Evolutionary conservation across 495 filamentous ascomycete species (phyloP).

Genomic region (Neurospora sp.): DNA sequence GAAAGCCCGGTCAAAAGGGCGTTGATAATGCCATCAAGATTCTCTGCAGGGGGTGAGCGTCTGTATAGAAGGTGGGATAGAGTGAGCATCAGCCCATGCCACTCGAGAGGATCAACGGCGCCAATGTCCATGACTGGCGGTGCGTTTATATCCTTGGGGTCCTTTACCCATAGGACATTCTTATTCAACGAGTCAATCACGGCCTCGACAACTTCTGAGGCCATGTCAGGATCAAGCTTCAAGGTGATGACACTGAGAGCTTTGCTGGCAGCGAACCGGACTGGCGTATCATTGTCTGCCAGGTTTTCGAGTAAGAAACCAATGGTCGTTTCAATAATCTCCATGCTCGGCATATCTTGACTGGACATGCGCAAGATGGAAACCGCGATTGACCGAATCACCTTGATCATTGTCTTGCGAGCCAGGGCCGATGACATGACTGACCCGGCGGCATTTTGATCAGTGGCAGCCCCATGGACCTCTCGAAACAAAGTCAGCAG

Average conservation of each 20-base stretch:
- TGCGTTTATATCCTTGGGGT: conserved; percentile 19
- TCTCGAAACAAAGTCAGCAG: conserved; percentile 36
- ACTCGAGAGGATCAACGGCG: conserved; percentile 67
- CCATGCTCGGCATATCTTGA: conserved; percentile 36
- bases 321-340: conserved; percentile 64
- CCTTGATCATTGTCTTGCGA: conserved; percentile 73
- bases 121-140: conserved; percentile 50
- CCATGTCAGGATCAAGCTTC: conserved; percentile 70
- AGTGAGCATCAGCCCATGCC: conserved; percentile 87
- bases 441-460: conserved; percentile 27
- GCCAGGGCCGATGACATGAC: conserved; percentile 63
- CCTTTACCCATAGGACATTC: conserved; percentile 57
- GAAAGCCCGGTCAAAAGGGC: conserved; percentile 62
- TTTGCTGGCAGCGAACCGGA: conserved; percentile 85
- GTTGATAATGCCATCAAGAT: conserved; percentile 59
- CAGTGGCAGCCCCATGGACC: conserved; percentile 33
- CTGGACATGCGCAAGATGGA: conserved; percentile 42
- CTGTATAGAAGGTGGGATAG: conserved; percentile 77
- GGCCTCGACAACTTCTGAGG: conserved; percentile 73
- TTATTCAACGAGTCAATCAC: conserved; percentile 64
- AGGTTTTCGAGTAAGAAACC: conserved; percentile 56
- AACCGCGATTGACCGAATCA: conserved; percentile 59
- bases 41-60: conserved; percentile 54
- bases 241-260: conserved; percentile 76
- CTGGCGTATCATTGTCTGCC: conserved; percentile 78